A percentile compares a stretch with the other conserved stretches of the same genome.
Conservation (phyloP, 2,329 filamentous ascomycete species). For the Penicillium sp. region DNA sequence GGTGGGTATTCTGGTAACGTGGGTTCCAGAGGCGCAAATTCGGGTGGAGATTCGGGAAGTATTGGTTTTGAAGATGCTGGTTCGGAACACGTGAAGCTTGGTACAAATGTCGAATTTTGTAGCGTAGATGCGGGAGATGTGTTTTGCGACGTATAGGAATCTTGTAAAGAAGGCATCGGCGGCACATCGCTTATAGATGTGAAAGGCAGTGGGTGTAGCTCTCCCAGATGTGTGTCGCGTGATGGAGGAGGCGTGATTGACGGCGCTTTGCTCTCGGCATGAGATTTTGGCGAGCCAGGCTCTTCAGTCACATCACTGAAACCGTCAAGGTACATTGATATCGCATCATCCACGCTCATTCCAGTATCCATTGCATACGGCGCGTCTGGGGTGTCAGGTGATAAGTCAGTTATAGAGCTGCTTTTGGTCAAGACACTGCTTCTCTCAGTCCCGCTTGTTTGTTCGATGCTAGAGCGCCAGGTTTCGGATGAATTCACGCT, state of each 20-base stretch:
- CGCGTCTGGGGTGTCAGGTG: conserved; percentile 64
- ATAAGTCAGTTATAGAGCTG: conserved; percentile 69
- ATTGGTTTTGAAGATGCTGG: conserved; percentile 8
- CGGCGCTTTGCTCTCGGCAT: conserved; percentile 33
- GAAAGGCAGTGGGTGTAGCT: conserved; percentile 24
- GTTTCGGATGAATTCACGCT: conserved; percentile 64
- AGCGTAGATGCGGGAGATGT: neutral
- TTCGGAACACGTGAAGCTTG: conserved; percentile 3
- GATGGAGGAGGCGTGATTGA: conserved; percentile 31
- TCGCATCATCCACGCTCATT: conserved; percentile 62
- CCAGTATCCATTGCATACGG: conserved; percentile 56
- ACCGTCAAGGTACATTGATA: conserved; percentile 61
- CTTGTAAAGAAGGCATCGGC: conserved; percentile 21
- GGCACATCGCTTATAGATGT: conserved; percentile 23
- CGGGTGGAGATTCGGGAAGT: conserved; percentile 15
- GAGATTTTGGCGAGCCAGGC: conserved; percentile 34
- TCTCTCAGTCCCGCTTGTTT: conserved; percentile 69
- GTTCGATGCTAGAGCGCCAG: conserved; percentile 59
- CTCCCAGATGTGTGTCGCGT: conserved; percentile 28
- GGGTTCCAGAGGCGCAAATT: conserved; percentile 8
- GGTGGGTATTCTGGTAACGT: neutral
- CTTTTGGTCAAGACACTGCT: conserved; percentile 80
- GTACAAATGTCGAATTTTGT: conserved; percentile 3
- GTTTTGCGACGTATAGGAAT: neutral
- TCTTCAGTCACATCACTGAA: conserved; percentile 52